Evolutionary conservation across 2,329 filamentous ascomycete genomes (phyloP), one percentile per base, ranked within the genome.

Genomic region (Macroventuria anomochaeta): DNA sequence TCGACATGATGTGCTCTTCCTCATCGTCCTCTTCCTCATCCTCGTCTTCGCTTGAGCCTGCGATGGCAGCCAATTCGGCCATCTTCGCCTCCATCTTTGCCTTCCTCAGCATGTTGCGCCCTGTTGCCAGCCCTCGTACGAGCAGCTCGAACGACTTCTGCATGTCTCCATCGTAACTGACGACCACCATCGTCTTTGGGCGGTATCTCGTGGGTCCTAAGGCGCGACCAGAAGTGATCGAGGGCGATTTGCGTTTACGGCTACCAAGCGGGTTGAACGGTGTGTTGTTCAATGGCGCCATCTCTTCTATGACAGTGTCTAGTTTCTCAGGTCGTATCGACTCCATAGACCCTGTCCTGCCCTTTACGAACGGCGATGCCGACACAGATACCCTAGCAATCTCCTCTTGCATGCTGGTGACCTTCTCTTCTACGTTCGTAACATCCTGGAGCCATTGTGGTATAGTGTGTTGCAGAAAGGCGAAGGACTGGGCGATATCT

Each of bases 161-260:
- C 3, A 96, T 88, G 57, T 91, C 88, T 62, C 89, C 90, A 70
- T 97, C 93, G 71, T 97, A 97, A 75, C 91, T 93, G n/a, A 97
- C 89, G 33, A 95, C 87, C 39, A 93, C 88, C 81, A 91, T 89
- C 52, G 83, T 87, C 61, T 88, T 85, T 3, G 86, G 86, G 48
- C 89, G 86, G 70, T 88, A 89, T 57, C 85, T 84, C 10, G 79
- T 73, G 1, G 79, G 76, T 3, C 73, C 75, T 6, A 75, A 77
- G 7, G 65, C 60, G 34, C 70, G 66, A 15, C 69, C 75, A 3
- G 77, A 79, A 6, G 67, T 60, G 18, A 75, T 62, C 3, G 79
- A 80, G 1, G 70, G 65, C 6, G 76, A 74, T 65, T 80, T 80
- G 33, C 77, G 72, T 64, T 81, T 80, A 38, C 68, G 67, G 13